These are phyloP conservation scores for Calonectria hongkongensis DNA, from an alignment of 2,329 filamentous ascomycete species.

Conservation along the genomic window DNA sequence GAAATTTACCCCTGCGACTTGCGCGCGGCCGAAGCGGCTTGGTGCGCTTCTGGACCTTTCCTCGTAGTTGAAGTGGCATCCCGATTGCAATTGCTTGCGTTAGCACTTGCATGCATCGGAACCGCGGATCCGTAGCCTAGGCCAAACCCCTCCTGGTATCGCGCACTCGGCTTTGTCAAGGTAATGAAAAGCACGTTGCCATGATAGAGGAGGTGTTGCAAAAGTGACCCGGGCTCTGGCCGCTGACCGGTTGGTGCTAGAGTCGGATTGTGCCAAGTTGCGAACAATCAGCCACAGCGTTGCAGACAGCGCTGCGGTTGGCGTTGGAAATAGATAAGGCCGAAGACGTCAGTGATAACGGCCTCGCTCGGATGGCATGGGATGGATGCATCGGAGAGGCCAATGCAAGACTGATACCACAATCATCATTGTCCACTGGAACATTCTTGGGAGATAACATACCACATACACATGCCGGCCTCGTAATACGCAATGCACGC, in stretches of 20 bases:
- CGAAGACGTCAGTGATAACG: slow-evolving; percentile 21
- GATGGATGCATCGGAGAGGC: slow-evolving; percentile 4
- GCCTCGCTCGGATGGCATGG: background rate
- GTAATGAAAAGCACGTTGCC: background rate
- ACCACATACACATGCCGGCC: slow-evolving; percentile 28
- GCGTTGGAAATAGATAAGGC: slow-evolving; percentile 32
- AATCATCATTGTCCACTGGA: slow-evolving; percentile 7
- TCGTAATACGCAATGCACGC: slow-evolving; percentile 25
- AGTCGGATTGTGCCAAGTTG: slow-evolving; percentile 30
- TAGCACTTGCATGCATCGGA: slow-evolving; percentile 33
- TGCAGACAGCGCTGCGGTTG: slow-evolving; percentile 22
- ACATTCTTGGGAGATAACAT: slow-evolving; percentile 30
- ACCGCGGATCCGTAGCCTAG: background rate
- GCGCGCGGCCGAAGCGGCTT: background rate
- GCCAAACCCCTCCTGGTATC: slow-evolving; percentile 29
- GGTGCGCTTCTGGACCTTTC: slow-evolving; percentile 27
- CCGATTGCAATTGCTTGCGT: slow-evolving; percentile 25
- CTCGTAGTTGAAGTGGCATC: slow-evolving; percentile 1
- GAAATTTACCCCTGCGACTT: slow-evolving; percentile 15
- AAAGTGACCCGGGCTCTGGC: slow-evolving; percentile 2
- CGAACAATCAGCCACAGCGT: slow-evolving; percentile 28
- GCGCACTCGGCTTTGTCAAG: slow-evolving; percentile 12
- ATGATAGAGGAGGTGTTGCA: slow-evolving; percentile 12
- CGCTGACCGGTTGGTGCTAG: slow-evolving; percentile 18
- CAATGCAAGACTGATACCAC: slow-evolving; percentile 25